Evolutionary conservation across 1,284 basidiomycete species (phyloP).

Genomic region (Microbotryum silenes-acaulis): DNA sequence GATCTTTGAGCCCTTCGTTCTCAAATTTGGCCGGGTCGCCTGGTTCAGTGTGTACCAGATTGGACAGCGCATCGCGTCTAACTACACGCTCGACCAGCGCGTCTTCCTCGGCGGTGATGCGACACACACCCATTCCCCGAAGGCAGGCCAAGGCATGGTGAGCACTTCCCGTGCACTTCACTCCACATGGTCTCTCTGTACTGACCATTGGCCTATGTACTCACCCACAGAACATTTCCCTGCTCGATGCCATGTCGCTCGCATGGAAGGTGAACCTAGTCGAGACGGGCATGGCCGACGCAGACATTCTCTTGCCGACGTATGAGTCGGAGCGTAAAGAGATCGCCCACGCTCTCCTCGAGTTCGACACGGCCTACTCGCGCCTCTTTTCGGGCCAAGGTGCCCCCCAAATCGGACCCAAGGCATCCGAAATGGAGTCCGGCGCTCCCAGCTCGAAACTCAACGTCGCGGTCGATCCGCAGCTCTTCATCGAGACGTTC

Average conservation of each 20-base stretch:
- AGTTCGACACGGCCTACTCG: conserved; percentile 43
- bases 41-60: conserved; percentile 43
- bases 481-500: conserved; percentile 37
- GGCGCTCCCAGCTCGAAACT: conserved; percentile 6
- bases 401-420: conserved; percentile 27
- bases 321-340: conserved; percentile 43
- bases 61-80: conserved; percentile 35
- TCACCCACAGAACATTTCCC: conserved; percentile 42
- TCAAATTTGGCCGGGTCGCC: conserved; percentile 42
- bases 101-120: conserved; percentile 44
- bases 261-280: conserved; percentile 44
- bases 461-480: conserved; percentile 32
- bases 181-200: neutral
- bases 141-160: conserved; percentile 39
- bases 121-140: conserved; percentile 44
- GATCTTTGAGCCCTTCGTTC: conserved; percentile 42
- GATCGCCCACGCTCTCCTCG: conserved; percentile 42
- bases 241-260: conserved; percentile 44
- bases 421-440: neutral
- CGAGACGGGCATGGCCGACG: conserved; percentile 43
- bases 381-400: conserved; percentile 36
- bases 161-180: neutral
- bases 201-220: neutral
- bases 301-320: conserved; percentile 38
- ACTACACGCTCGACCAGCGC: conserved; percentile 36